A percentile compares a stretch with the other conserved stretches of the same genome.
These are phyloP conservation scores for Erythrophleum fordii DNA, from an alignment of 306 rosid species.

Conservation along the genomic window DNA sequence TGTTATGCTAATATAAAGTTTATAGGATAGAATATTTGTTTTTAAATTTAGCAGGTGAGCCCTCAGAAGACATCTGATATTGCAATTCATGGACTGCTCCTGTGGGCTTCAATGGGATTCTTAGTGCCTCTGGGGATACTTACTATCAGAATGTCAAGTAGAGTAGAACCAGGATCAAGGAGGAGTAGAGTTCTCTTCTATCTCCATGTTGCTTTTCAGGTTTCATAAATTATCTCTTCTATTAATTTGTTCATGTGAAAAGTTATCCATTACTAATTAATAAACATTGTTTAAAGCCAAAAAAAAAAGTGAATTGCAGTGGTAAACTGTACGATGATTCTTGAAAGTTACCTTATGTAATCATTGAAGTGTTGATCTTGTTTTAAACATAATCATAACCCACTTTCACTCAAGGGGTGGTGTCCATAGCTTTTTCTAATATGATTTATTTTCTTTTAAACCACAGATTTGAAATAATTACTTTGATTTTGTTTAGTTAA, in stretches of 20 bases:
- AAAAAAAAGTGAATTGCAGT: not conserved
- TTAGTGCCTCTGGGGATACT: conserved; percentile 88
- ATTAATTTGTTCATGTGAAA: conserved; percentile 10
- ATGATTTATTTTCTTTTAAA: conserved; percentile 15
- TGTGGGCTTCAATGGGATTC: conserved; percentile 89
- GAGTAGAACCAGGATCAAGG: conserved; percentile 57
- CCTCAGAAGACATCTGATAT: conserved; percentile 63
- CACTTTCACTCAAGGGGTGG: conserved; percentile 69
- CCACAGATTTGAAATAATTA: conserved; percentile 32
- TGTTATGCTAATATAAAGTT: too few species aligned
- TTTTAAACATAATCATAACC: conserved; percentile 45
- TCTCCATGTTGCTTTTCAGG: conserved; percentile 85
- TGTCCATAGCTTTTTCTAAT: conserved; percentile 38
- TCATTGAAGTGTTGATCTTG: conserved; percentile 48
- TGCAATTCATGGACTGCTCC: conserved; percentile 75
- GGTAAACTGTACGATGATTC: conserved; percentile 33
- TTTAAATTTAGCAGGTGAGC: conserved; percentile 54
- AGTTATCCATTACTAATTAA: not conserved
- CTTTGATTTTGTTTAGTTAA: not conserved
- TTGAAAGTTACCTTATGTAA: conserved; percentile 42
- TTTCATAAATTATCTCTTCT: conserved; percentile 36
- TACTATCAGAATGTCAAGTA: conserved; percentile 60
- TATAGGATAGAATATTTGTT: too few species aligned
- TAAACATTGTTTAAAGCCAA: not conserved
- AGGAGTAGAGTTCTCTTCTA: conserved; percentile 68